These are phyloP conservation scores for Nemania sp. DNA, from an alignment of 2,329 filamentous ascomycete species.

Conservation along the genomic window DNA sequence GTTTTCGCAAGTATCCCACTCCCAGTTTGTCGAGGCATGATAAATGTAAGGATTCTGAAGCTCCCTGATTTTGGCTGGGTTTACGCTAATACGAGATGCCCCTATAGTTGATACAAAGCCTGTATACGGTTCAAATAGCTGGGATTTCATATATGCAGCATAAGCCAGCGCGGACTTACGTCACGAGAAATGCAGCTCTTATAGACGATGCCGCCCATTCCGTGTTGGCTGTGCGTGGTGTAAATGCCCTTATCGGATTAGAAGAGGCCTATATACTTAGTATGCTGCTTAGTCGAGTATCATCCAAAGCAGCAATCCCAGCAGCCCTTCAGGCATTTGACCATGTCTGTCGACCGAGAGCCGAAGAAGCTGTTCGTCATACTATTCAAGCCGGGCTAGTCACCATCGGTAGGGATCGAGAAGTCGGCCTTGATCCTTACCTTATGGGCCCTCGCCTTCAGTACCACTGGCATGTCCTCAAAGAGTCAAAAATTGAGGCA, in stretches of 20 bases:
- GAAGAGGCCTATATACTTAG: conserved; percentile 48
- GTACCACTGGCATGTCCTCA: conserved; percentile 41
- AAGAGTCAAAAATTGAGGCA: conserved; percentile 39
- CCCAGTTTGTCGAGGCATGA: conserved; percentile 46
- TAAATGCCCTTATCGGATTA: conserved; percentile 38
- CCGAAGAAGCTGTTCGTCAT: conserved; percentile 41
- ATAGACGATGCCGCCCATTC: conserved; percentile 48
- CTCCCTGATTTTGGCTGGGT: not conserved
- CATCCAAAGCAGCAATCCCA: conserved; percentile 41
- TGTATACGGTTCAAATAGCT: conserved; percentile 50
- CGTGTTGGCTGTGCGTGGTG: conserved; percentile 42
- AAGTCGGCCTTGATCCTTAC: conserved; percentile 40
- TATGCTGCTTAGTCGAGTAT: conserved; percentile 44
- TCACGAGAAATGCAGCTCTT: conserved; percentile 42
- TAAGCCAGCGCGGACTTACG: conserved; percentile 42
- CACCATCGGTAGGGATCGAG: conserved; percentile 41
- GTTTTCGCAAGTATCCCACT: conserved; percentile 44
- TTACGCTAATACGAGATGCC: conserved; percentile 8
- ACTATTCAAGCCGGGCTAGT: conserved; percentile 41
- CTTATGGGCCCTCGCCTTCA: conserved; percentile 37
- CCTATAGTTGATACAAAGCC: conserved; percentile 48
- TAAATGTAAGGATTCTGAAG: conserved; percentile 41
- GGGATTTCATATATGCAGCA: conserved; percentile 47
- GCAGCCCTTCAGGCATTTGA: conserved; percentile 49
- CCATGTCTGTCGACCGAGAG: conserved; percentile 46